Evolutionary conservation across 2,329 filamentous ascomycete species (phyloP).

Genomic region (Botrytis tulipae): DNA sequence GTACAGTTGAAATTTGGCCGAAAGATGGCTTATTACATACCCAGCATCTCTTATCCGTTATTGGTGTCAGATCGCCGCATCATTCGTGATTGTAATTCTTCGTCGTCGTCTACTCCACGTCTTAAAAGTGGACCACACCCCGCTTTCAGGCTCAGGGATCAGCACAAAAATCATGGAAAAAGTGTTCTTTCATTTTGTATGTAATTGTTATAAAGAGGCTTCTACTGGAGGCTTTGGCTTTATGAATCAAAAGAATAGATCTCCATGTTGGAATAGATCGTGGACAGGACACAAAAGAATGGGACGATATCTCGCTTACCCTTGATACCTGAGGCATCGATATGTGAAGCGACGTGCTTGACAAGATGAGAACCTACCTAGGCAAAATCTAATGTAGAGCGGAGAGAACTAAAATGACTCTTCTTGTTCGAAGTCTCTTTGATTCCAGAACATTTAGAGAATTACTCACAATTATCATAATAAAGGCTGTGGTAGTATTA

Average conservation of each 20-base stretch:
- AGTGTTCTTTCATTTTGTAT: rapidly evolving
- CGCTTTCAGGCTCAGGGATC: not conserved
- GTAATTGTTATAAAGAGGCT: rapidly evolving
- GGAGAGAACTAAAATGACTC: not conserved
- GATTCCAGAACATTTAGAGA: no score
- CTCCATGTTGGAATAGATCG: rapidly evolving
- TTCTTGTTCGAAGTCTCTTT: not conserved
- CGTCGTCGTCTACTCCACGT: no score
- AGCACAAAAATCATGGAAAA: not conserved
- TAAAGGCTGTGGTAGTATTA: not conserved
- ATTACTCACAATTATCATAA: no score
- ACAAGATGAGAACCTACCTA: not conserved
- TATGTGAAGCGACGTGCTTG: not conserved
- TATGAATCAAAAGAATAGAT: rapidly evolving
- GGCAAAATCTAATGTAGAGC: no score
- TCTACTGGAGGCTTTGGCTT: rapidly evolving
- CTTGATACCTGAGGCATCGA: not conserved
- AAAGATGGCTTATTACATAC: no score
- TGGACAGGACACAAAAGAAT: not conserved
- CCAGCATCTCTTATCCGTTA: no score
- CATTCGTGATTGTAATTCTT: no score
- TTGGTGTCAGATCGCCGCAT: no score
- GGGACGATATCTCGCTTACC: not conserved
- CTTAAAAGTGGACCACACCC: not conserved
- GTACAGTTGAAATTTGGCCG: no score